A percentile compares a stretch with the other conserved stretches of the same genome.
Conservation (phyloP, 345 rosid species). For the Streptanthus diversifolius region DNA sequence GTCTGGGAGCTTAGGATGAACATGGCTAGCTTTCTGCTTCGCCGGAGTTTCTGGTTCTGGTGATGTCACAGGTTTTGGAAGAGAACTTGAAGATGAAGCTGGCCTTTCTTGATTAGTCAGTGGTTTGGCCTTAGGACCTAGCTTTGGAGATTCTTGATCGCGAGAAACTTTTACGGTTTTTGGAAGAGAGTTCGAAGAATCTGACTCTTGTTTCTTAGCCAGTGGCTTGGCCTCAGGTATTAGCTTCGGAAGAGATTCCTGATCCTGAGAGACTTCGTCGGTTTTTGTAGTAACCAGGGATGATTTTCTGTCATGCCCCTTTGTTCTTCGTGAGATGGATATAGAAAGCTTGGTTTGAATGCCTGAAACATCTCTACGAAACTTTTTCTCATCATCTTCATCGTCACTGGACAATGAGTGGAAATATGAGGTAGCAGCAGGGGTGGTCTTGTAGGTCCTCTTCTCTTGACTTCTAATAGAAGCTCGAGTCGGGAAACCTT, state of each 20-base stretch:
- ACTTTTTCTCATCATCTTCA: constrained; percentile 23
- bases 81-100: constrained; percentile 13
- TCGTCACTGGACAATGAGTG: constrained; percentile 24
- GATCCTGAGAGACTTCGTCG: neutral
- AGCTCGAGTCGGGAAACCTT: constrained; percentile 37
- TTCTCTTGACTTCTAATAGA: constrained; percentile 27
- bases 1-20: constrained; percentile 96
- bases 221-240: constrained; percentile 22
- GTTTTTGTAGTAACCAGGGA: constrained; percentile 15
- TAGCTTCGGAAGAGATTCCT: neutral
- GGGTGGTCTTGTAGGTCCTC: constrained; percentile 17
- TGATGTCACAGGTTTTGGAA: constrained; percentile 32
- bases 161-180: constrained; percentile 15
- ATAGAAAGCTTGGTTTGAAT: constrained; percentile 21
- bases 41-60: constrained; percentile 31
- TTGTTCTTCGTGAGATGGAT: constrained; percentile 65
- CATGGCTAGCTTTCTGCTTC: constrained; percentile 52
- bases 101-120: constrained; percentile 31
- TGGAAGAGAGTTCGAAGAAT: constrained; percentile 15
- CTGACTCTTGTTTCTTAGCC: constrained; percentile 30
- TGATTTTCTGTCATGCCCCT: constrained; percentile 33
- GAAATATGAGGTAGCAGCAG: constrained; percentile 13
- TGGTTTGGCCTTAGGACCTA: constrained; percentile 10
- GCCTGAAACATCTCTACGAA: neutral
- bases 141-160: constrained; percentile 32